Percentiles rank a stretch among this genome's conserved stretches.
These are phyloP conservation scores for Ceratocystiopsis sp. DNA, from an alignment of 2,329 filamentous ascomycete species.

Conservation along the genomic window DNA sequence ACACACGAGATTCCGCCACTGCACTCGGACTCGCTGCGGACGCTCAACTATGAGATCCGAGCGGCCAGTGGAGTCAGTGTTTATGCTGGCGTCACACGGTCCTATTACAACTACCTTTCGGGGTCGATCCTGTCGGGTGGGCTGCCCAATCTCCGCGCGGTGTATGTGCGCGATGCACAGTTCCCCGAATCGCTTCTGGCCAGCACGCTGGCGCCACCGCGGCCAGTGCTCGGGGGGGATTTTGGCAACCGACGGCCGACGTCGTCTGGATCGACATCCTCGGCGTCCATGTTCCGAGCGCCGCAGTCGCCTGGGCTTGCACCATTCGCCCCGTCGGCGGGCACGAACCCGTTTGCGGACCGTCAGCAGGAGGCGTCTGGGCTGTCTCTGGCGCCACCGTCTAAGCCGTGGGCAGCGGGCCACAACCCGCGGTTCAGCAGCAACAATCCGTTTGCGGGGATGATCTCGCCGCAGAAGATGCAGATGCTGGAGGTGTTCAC, in stretches of 20 bases:
- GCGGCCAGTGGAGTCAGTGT: slow-evolving; percentile 38
- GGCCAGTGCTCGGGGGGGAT: slow-evolving; percentile 22
- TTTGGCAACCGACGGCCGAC: slow-evolving; percentile 17
- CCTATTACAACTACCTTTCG: slow-evolving; percentile 75
- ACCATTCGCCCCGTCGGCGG: no score
- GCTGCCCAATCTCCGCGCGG: slow-evolving; percentile 53
- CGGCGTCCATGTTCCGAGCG: slow-evolving; percentile 14
- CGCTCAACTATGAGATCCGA: slow-evolving; percentile 71
- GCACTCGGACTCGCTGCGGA: slow-evolving; percentile 49
- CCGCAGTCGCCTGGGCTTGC: slow-evolving; percentile 3
- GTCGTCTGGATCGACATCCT: slow-evolving; percentile 16
- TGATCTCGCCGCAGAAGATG: slow-evolving; percentile 13
- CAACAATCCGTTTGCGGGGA: slow-evolving; percentile 39
- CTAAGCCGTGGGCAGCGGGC: slow-evolving; percentile 11
- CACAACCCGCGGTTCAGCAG: slow-evolving; percentile 34
- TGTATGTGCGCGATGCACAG: slow-evolving; percentile 73
- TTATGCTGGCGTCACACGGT: slow-evolving; percentile 32
- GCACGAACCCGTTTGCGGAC: slow-evolving; percentile 5
- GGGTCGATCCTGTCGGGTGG: slow-evolving; percentile 62
- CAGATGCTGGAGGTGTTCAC: slow-evolving; percentile 40
- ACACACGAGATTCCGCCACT: slow-evolving; percentile 39
- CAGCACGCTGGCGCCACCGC: slow-evolving; percentile 39
- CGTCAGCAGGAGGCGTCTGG: slow-evolving; percentile 1
- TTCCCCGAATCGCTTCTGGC: slow-evolving; percentile 63
- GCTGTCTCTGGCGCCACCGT: slow-evolving; percentile 2